These are phyloP conservation scores for Drechslerella coelobrocha DNA, from an alignment of 2,329 filamentous ascomycete genomes.

Conservation along the genomic window DNA sequence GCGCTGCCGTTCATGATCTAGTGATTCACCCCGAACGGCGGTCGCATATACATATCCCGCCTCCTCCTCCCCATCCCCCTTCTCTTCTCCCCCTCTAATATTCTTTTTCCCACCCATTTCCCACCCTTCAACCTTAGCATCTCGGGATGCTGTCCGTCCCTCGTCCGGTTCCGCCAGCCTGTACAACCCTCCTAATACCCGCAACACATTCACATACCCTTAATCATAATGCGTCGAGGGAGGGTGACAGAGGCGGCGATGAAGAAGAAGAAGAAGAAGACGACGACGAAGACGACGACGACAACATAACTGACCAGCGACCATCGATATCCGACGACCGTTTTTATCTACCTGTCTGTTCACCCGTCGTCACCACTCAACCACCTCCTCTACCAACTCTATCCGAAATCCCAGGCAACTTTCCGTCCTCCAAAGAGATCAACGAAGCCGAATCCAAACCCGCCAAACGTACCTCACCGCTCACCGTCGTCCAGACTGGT, in stretches of 20 bases:
- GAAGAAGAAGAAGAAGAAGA: constrained; percentile 13
- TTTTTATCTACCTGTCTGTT: constrained; percentile 48
- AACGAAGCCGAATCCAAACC: constrained; percentile 37
- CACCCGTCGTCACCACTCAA: constrained; percentile 44
- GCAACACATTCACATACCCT: constrained; percentile 26
- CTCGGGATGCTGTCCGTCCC: constrained; percentile 31
- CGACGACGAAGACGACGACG: constrained; percentile 12
- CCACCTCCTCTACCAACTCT: constrained; percentile 32
- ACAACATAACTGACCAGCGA: constrained; percentile 20
- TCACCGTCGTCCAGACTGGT: constrained; percentile 45
- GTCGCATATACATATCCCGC: background rate
- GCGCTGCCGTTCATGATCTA: constrained; percentile 3
- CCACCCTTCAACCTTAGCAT: background rate
- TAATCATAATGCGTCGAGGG: constrained; percentile 1
- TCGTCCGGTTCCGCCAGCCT: constrained; percentile 22
- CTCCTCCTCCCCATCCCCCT: background rate
- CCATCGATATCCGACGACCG: constrained; percentile 42
- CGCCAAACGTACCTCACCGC: constrained; percentile 36
- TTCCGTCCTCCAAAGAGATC: constrained; percentile 38
- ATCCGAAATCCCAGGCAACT: constrained; percentile 32
- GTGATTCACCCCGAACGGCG: constrained; percentile 5
- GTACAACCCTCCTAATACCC: background rate
- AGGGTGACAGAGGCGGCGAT: constrained; percentile 6
- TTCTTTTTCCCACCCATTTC: background rate
- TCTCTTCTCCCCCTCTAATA: background rate